Base-by-base conservation (phyloP, 1,139 yeast species). In the Citeromyces hawaiiensis region DNA sequence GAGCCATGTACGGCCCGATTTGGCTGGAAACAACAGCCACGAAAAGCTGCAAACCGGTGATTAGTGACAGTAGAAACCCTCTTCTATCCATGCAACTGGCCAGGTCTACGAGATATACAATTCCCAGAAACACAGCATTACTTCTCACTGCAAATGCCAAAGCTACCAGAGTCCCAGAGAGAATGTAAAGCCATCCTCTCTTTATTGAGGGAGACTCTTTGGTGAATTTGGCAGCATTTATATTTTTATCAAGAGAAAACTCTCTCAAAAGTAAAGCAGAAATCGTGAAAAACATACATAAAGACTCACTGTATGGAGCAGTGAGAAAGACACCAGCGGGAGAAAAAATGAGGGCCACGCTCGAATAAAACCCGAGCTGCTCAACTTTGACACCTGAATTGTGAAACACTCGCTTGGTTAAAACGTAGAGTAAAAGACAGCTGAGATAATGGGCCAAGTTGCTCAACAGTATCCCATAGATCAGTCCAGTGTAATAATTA, bases 281-380 rank as follows among this genome's bases (percentile, higher is more conserved):
- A 41, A 82, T 73, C 30, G 83, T 64, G 36, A 79, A 54, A n/a
- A 79, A 59, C 30, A 85, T 80, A 40, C 87, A 78, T 15, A 73
- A 51, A 33, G 87, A 73, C 57, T 91, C 98, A 0, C 93, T 69
- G 57, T 88, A 91, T 2, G 86, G 76, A 0, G 78, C 71, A 0
- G 82, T 67, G 39, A 86, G 63, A 50, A 87, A 91, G 3, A 86
- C 69, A 1, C 95, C 95, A 1, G 87, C 91, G 3, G 95, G 91
- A 14, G 83, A 74, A 13, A 81, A 45, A 1, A 78, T 57, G 44
- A 3, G 81, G 11, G 5, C 31, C 32, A 13, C 38, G 31, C 16
- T 36, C 32, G 37, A 19, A 23, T 13, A 19, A 19, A 17, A 13
- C 7, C 30, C n/a, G 27, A 14, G 27, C 8, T 35, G 37, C n/a